Evolutionary conservation across 139 green algal species (phyloP), one percentile per base, ranked within the genome.

Genomic region (Medakamo hakoo): DNA sequence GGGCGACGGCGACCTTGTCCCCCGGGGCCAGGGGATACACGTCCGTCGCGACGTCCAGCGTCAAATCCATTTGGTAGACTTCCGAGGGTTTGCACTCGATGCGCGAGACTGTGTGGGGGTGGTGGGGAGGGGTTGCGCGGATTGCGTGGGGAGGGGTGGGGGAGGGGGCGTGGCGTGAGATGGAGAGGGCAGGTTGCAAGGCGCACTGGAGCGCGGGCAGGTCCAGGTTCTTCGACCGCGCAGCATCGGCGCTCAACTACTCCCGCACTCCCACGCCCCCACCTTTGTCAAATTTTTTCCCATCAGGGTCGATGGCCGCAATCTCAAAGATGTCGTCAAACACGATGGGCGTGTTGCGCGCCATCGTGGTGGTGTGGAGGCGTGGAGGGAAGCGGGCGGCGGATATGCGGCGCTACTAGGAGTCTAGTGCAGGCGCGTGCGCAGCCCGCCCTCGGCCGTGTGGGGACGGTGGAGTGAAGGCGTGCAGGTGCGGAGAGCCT

Each of bases 241-340:
- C n/a, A n/a, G n/a, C n/a, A n/a, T n/a, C 22, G 49, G 55, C 22
- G n/a, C n/a, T 16, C 24, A 26, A 21, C 5, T 58, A 4, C 27
- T 26, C 23, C 56, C 16, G 29, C 23, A 21, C 62, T 22, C 22
- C 31, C 18, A 65, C 75, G n/a, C n/a, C n/a, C n/a, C n/a, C 56
- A 96, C 88, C 89, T 79, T 85, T 91, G 70, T 98, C 91, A 63
- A 98, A 98, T 60, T 94, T 94, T 73, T 95, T 97, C 58, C 87
- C 88, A 58, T 95, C 90, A 1, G 86, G 84, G 63, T 98, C 90
- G n/a, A 79, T 80, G 14, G 85, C 80, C 20, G 80, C 48, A 0
- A 97, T 76, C 63, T 95, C 85, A 65, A 98, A 98, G 21, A 92
- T 88, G 61, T 98, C 91, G 49, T 97, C 83, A 30, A 96, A 86